These are phyloP conservation scores for Hyparrhenia diplandra DNA, from an alignment of 176 grass and related monocot genomes.

Conservation along the genomic window DNA sequence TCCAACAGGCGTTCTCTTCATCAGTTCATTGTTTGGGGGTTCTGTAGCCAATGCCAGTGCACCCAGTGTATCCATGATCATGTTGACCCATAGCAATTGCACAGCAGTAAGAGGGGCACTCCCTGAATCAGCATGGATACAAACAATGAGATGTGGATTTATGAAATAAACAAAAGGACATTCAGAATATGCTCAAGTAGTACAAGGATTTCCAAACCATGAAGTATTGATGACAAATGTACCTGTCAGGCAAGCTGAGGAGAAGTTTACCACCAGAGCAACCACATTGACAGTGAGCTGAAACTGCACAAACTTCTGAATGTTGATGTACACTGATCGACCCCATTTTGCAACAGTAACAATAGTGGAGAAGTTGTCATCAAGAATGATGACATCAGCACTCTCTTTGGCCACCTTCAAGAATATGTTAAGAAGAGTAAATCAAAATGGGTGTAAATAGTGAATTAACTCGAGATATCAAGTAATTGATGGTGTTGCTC, in stretches of 20 bases:
- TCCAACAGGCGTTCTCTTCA: slow-evolving; percentile 90
- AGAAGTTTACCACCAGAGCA: slow-evolving; percentile 91
- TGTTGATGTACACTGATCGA: slow-evolving; percentile 95
- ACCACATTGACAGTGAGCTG: slow-evolving; percentile 97
- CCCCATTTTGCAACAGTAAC: slow-evolving; percentile 98
- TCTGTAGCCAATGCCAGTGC: slow-evolving; percentile 94
- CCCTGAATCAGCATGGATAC: slow-evolving; percentile 35
- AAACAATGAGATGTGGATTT: not conserved
- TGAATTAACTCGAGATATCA: not conserved
- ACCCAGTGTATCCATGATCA: slow-evolving; percentile 99
- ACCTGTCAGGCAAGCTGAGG: slow-evolving; percentile 93
- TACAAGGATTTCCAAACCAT: not conserved
- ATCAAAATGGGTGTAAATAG: slow-evolving; percentile 3
- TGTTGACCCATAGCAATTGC: slow-evolving; percentile 97
- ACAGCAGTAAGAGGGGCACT: slow-evolving; percentile 96
- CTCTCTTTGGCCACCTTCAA: slow-evolving; percentile 92
- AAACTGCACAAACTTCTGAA: slow-evolving; percentile 98
- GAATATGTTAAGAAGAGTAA: slow-evolving; percentile 11
- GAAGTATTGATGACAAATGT: not conserved
- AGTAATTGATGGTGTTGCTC: not conserved
- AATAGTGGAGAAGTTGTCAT: slow-evolving; percentile 97
- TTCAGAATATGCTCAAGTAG: not conserved
- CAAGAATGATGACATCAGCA: slow-evolving; percentile 96
- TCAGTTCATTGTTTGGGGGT: slow-evolving; percentile 81
- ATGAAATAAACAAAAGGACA: slow-evolving; percentile 4